Percentiles rank a stretch among this genome's conserved stretches.
phyloP scores from a whole-genome alignment of 2,329 filamentous ascomycete species.

The Fusarium cicatricum region DNA sequence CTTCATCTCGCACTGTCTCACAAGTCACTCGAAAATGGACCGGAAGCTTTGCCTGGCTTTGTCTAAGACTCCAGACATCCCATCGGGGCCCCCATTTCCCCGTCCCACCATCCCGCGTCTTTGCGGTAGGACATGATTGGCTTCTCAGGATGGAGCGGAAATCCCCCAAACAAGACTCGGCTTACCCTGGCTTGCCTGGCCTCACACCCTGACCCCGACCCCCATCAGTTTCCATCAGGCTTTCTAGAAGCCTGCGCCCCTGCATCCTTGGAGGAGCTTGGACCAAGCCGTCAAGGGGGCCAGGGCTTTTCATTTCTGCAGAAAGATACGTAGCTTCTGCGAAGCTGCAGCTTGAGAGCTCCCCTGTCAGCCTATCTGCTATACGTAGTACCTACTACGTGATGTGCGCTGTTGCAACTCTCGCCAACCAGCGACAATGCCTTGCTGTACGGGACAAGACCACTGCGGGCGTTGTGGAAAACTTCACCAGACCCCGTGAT shows the following conservation, averaged over 20 bases:
- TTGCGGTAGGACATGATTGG: constrained; percentile 35
- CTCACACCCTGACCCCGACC: constrained; percentile 31
- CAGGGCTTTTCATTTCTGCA: constrained; percentile 16
- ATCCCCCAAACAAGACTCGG: constrained; percentile 37
- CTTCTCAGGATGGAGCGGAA: constrained; percentile 4
- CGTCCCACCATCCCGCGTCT: constrained; percentile 40
- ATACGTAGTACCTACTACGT: too few species aligned
- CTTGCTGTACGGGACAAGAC: background rate
- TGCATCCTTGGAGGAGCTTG: constrained; percentile 42
- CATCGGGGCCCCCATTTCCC: constrained; percentile 31
- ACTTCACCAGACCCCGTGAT: constrained; percentile 5
- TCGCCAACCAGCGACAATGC: constrained; percentile 3
- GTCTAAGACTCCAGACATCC: constrained; percentile 34
- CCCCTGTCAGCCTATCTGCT: background rate
- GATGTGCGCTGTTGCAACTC: constrained; percentile 5
- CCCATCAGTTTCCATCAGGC: constrained; percentile 36
- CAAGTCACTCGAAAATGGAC: constrained; percentile 47
- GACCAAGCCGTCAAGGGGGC: constrained; percentile 32
- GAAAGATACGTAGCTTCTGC: constrained; percentile 20
- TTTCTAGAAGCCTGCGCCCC: constrained; percentile 44
- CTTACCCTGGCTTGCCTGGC: constrained; percentile 14
- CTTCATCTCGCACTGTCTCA: constrained; percentile 40
- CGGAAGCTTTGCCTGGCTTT: constrained; percentile 43
- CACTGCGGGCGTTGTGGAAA: constrained; percentile 7
- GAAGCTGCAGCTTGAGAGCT: constrained; percentile 15